Evolutionary conservation across 768 basidiomycete species (phyloP).

Genomic region (Mycena belliarum): DNA sequence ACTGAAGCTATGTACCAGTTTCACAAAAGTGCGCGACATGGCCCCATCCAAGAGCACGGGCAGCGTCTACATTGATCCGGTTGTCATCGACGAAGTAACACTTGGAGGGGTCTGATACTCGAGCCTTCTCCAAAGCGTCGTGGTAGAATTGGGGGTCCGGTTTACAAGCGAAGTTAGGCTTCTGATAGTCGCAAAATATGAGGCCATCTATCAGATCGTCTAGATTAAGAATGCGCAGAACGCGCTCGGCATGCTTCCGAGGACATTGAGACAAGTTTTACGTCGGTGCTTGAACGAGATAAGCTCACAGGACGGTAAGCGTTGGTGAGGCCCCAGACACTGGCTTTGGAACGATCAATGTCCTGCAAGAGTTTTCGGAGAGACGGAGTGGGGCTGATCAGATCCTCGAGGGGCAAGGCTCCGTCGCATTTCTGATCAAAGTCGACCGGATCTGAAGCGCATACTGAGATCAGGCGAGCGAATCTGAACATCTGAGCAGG

Average conservation of each 20-base stretch:
- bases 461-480: not conserved
- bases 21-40: constrained; percentile 79
- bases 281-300: not conserved
- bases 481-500: not conserved
- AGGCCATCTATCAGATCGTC: constrained; percentile 75
- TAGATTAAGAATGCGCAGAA: constrained; percentile 71
- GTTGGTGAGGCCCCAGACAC: constrained; percentile 88
- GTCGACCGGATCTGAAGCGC: constrained; percentile 73
- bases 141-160: constrained; percentile 74
- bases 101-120: constrained; percentile 62
- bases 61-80: constrained; percentile 65
- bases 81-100: constrained; percentile 85
- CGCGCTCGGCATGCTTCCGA: constrained; percentile 75
- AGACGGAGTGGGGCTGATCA: constrained; percentile 64
- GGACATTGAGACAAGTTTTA: not conserved
- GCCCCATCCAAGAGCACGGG: constrained; percentile 67
- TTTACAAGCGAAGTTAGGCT: constrained; percentile 74
- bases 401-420: constrained; percentile 77
- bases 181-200: constrained; percentile 76
- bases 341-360: constrained; percentile 72
- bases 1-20: constrained; percentile 31
- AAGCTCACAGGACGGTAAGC: constrained; percentile 69
- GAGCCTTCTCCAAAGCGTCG: constrained; percentile 68
- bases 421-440: constrained; percentile 86
- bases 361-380: constrained; percentile 73